Base-by-base conservation (phyloP, 1,139 yeast species). In the Entelexis paramagnoliae region DNA sequence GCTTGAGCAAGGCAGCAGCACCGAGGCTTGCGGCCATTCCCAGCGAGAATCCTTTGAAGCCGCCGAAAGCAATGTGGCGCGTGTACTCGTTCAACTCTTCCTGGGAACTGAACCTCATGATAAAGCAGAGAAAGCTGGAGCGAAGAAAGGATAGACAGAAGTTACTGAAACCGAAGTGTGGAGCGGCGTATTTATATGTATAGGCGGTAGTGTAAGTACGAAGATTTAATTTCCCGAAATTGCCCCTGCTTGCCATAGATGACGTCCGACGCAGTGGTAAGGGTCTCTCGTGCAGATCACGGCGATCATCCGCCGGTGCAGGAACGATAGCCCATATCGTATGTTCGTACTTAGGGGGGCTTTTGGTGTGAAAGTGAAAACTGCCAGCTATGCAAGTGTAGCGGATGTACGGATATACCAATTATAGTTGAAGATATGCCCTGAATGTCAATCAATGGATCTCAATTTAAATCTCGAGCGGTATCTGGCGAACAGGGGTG, bases 81-180 rank as follows among this genome's bases (percentile, higher is more conserved):
- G 73, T 71, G 66, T 83, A 88, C 4, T 78, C 85, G 51, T 72
- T 69, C 53, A 77, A 72, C 68, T 84, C 91, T 66, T 80, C 83
- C 55, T 76, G 72, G 26, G 83, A 68, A 45, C 83, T 72, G 56
- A 83, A 63, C 73, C 83, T 83, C 93, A 83, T 83, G 49, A 16
- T 41, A 35, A 16, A 6, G 34, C 4, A n/a, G 14, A 16, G 20
- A 24, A 10, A 26, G 19, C 5, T 5, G 19, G 13, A 24, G 13
- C 10, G 3, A 10, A 22, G 17, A 24, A 4, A n/a, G 14, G n/a
- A 20, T 19, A 3, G 7, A 35, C 2, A 38, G 9, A 6, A 38
- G 6, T 17, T 6, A 5, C 3, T 7, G 8, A 5, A 14, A 10
- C 4, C 17, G n/a, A 35, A 14, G 2, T 9, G 19, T 35, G n/a